phyloP scores from a whole-genome alignment of 176 grass and related monocot species.

The Lolium perenne region DNA sequence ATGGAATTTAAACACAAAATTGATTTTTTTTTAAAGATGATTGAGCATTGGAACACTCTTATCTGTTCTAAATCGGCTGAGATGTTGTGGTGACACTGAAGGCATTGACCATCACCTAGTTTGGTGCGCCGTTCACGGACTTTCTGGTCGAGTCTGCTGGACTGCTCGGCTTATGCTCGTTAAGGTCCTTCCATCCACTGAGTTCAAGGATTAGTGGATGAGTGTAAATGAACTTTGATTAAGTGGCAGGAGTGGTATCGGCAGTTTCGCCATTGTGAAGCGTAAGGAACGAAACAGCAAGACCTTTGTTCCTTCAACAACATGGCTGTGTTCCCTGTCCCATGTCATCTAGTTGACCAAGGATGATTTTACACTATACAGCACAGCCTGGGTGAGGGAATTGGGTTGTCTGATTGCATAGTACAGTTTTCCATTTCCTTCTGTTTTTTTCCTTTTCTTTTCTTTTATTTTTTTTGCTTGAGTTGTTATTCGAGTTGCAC shows the following conservation, averaged over 20 bases:
- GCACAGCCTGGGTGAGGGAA: neutral
- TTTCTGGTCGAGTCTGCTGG: neutral
- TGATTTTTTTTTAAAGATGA: neutral
- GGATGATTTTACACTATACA: neutral
- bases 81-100: neutral
- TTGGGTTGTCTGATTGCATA: neutral
- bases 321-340: neutral
- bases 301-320: neutral
- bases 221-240: neutral
- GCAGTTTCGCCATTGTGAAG: neutral
- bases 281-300: neutral
- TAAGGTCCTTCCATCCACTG: neutral
- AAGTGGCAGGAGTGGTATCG: neutral
- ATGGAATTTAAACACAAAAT: neutral
- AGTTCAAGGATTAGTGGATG: neutral
- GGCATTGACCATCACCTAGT: neutral
- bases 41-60: neutral
- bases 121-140: neutral
- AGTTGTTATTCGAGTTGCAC: neutral
- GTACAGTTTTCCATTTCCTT: neutral
- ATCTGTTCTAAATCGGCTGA: neutral
- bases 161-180: neutral
- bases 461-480: neutral
- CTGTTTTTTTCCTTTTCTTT: neutral
- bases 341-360: neutral